Conservation (phyloP, 352 stramenopile species). For the Elongisporangium undulatum region DNA sequence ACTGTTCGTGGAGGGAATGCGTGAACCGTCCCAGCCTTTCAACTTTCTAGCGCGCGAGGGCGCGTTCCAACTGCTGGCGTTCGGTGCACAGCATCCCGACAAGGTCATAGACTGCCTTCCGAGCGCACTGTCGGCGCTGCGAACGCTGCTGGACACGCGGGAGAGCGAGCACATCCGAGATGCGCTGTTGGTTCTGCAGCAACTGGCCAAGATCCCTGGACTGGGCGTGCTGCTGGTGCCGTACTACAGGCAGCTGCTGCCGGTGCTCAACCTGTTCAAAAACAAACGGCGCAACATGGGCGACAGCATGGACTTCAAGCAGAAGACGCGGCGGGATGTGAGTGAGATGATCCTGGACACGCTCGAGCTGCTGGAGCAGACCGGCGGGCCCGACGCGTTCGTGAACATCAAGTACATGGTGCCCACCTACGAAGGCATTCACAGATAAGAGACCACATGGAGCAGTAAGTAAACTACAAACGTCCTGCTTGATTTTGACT, state of each 20-base stretch:
- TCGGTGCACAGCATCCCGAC: conserved; percentile 49
- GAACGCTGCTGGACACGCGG: conserved; percentile 66
- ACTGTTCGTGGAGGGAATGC: conserved; percentile 90
- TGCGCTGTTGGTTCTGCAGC: conserved; percentile 52
- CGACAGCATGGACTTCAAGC: conserved; percentile 89
- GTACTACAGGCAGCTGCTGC: conserved; percentile 90
- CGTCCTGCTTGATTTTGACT: neutral
- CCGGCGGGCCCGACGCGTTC: conserved; percentile 85
- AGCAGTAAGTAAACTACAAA: neutral
- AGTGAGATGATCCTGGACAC: conserved; percentile 86
- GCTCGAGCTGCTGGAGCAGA: conserved; percentile 81
- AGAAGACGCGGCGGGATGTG: conserved; percentile 74
- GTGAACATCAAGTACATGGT: conserved; percentile 98
- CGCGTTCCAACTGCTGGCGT: conserved; percentile 76
- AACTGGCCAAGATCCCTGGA: conserved; percentile 39
- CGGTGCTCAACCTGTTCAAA: conserved; percentile 89
- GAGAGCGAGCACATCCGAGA: conserved; percentile 48
- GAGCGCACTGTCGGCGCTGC: conserved; percentile 58
- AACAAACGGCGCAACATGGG: conserved; percentile 88
- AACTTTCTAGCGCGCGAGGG: conserved; percentile 80
- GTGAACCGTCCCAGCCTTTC: conserved; percentile 69
- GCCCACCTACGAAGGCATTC: conserved; percentile 89
- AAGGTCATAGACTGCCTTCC: conserved; percentile 68
- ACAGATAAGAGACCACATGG: conserved; percentile 8
- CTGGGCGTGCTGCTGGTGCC: conserved; percentile 85